These are phyloP conservation scores for Secale cereale DNA, from an alignment of 176 grass and related monocot species.

Conservation along the genomic window DNA sequence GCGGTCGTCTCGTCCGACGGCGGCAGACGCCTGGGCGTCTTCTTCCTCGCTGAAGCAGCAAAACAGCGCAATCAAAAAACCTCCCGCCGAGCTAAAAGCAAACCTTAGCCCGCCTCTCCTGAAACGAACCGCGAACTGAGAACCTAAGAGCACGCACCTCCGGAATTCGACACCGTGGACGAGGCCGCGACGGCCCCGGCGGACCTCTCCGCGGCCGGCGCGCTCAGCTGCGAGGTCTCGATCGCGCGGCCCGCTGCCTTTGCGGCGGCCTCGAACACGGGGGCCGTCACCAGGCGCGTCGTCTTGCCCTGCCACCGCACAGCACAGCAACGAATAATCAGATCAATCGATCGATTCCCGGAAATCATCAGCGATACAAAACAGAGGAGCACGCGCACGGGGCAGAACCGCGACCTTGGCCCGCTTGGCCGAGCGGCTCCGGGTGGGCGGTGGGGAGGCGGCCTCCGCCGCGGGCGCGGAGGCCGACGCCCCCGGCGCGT, in stretches of 20 bases:
- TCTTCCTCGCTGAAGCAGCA: constrained; percentile 18
- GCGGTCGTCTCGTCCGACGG: neutral
- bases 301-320: constrained; percentile 1
- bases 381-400: neutral
- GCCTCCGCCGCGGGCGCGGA: neutral
- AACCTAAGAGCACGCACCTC: neutral
- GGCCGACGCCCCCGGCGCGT: neutral
- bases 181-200: neutral
- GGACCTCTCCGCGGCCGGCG: neutral
- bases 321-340: neutral
- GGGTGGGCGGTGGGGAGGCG: neutral
- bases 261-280: neutral
- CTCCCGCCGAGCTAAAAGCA: neutral
- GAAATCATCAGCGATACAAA: neutral
- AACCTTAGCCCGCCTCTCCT: neutral
- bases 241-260: constrained; percentile 15
- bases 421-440: constrained; percentile 49
- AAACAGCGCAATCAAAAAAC: neutral
- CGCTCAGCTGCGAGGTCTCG: constrained; percentile 11
- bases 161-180: constrained; percentile 24
- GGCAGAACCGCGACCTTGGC: constrained; percentile 38
- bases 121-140: neutral
- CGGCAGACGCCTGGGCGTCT: neutral
- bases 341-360: constrained; percentile 26
- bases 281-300: neutral